A percentile compares a stretch with the other conserved stretches of the same genome.
Conservation (phyloP, 352 stramenopile species). For the Peronospora destructor region DNA sequence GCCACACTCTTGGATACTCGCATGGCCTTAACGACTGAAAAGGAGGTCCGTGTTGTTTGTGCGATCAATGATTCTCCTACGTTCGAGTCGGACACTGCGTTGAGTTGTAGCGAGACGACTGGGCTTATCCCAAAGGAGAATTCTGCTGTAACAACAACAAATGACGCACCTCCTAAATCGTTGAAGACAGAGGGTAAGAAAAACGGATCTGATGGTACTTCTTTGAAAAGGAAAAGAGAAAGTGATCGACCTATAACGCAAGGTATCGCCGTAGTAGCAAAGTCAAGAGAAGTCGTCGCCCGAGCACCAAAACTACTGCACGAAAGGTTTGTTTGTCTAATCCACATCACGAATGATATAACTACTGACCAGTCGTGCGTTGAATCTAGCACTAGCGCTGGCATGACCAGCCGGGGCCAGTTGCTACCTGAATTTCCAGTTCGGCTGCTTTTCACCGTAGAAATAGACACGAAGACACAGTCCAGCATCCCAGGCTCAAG, state of each 20-base stretch:
- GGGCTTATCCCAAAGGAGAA: conserved; percentile 9
- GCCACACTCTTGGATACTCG: conserved; percentile 49
- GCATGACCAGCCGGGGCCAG: conserved; percentile 20
- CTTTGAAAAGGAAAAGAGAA: conserved; percentile 68
- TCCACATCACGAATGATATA: neutral
- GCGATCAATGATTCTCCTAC: conserved; percentile 19
- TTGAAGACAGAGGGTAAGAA: conserved; percentile 32
- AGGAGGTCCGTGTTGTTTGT: conserved; percentile 24
- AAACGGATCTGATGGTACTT: conserved; percentile 20
- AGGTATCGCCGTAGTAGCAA: conserved; percentile 19
- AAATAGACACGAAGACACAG: conserved; percentile 40
- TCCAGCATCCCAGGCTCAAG: conserved; percentile 1
- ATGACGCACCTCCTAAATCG: conserved; percentile 8
- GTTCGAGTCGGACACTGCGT: conserved; percentile 7
- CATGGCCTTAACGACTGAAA: conserved; percentile 33
- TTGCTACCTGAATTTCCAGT: conserved; percentile 55
- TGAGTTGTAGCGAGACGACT: conserved; percentile 8
- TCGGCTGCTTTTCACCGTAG: conserved; percentile 53
- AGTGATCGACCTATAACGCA: conserved; percentile 26
- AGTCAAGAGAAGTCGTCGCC: conserved; percentile 54
- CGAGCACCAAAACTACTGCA: conserved; percentile 47
- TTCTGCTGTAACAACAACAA: conserved; percentile 1
- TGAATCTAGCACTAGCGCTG: conserved; percentile 16
- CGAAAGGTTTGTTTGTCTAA: conserved; percentile 34
- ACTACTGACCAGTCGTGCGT: conserved; percentile 10